phyloP scores from a whole-genome alignment of 345 rosid species.

The Zanthoxylum bungeanum region DNA sequence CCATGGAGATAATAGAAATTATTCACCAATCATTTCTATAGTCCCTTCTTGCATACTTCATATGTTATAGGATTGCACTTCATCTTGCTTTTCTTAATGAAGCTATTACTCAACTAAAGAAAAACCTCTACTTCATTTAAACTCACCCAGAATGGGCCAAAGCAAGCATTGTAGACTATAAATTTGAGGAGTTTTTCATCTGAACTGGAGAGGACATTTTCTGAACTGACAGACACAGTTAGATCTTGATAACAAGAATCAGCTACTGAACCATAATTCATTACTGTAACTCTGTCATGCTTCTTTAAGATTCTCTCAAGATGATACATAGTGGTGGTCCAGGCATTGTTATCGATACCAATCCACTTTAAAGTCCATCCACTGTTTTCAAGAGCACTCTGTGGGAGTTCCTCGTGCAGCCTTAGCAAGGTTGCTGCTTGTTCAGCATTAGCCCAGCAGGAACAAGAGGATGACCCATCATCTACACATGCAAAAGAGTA shows the following conservation, averaged over 20 bases:
- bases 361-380: slow-evolving; percentile 34
- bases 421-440: slow-evolving; percentile 67
- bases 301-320: slow-evolving; percentile 52
- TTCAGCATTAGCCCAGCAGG: slow-evolving; percentile 76
- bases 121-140: not conserved
- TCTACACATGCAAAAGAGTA: slow-evolving; percentile 35
- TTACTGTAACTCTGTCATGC: slow-evolving; percentile 52
- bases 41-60: no score
- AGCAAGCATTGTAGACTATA: slow-evolving; percentile 49
- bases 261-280: slow-evolving; percentile 40
- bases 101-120: not conserved
- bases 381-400: slow-evolving; percentile 30
- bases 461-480: slow-evolving; percentile 77
- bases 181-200: slow-evolving; percentile 61
- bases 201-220: slow-evolving; percentile 40
- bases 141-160: slow-evolving; percentile 63
- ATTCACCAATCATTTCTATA: no score
- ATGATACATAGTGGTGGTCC: slow-evolving; percentile 38
- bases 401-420: slow-evolving; percentile 53
- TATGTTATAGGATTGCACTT: not conserved
- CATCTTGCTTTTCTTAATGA: not conserved
- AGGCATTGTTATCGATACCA: slow-evolving; percentile 24
- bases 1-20: no score
- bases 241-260: slow-evolving; percentile 62
- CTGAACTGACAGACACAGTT: slow-evolving; percentile 39